A percentile compares a stretch with the other conserved stretches of the same genome.
Evolutionary conservation across 148 eudicot species (phyloP).

Genomic region (Vaccinium darrowii): DNA sequence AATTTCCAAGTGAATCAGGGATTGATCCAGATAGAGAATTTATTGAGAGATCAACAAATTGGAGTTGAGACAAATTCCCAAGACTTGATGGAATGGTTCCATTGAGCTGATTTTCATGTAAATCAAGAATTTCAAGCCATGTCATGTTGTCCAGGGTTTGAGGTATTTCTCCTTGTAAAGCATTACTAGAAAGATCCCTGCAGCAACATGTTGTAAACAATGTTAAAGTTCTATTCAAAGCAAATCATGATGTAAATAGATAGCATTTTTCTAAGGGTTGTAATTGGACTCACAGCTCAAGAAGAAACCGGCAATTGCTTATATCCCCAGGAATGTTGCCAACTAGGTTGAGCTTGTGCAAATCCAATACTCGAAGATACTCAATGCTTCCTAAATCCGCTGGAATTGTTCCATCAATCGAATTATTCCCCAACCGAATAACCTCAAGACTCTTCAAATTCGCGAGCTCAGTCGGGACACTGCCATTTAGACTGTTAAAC

Average conservation of each 20-base stretch:
- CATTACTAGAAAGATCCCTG: constrained; percentile 92
- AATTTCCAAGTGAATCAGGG: constrained; percentile 56
- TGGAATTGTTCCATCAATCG: constrained; percentile 61
- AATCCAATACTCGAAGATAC: constrained; percentile 69
- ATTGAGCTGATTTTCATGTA: constrained; percentile 62
- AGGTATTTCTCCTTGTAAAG: constrained; percentile 80
- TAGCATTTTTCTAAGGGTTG: background rate
- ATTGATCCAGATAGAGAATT: constrained; percentile 73
- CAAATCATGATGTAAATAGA: constrained; percentile 10
- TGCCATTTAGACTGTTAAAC: constrained; percentile 65
- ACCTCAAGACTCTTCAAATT: constrained; percentile 52
- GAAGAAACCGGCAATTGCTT: constrained; percentile 79
- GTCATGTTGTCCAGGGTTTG: constrained; percentile 72
- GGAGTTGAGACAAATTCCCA: constrained; percentile 58
- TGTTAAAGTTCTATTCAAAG: constrained; percentile 23
- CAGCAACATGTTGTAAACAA: constrained; percentile 33
- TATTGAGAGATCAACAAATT: constrained; percentile 65
- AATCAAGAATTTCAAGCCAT: constrained; percentile 68
- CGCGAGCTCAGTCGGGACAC: constrained; percentile 53
- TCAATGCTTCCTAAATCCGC: constrained; percentile 68
- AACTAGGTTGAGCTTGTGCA: constrained; percentile 63
- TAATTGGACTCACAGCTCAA: constrained; percentile 76
- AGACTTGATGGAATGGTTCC: constrained; percentile 67
- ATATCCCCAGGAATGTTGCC: constrained; percentile 69
- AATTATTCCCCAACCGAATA: constrained; percentile 67